Conservation (phyloP, 2,329 filamentous ascomycete genomes). For the Diaporthe eres region DNA sequence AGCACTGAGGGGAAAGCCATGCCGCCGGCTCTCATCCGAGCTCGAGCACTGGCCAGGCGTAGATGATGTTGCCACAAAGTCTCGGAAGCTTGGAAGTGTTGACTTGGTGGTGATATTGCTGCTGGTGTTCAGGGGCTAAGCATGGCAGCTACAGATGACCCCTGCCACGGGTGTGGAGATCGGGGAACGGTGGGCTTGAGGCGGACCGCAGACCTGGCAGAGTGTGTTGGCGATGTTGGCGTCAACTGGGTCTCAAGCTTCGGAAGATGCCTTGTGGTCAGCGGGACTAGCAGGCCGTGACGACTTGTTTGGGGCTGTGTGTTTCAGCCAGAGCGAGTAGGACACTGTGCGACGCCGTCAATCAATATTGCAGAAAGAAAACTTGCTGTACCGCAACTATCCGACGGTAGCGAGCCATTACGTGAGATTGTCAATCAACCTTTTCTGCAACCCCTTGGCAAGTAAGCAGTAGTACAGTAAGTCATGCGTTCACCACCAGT, state of each 20-base stretch:
- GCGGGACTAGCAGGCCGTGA: conserved; percentile 15
- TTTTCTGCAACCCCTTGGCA: conserved; percentile 11
- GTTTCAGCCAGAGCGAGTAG: conserved; percentile 31
- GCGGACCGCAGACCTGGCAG: not conserved
- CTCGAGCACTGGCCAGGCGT: conserved; percentile 13
- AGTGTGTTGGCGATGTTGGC: not conserved
- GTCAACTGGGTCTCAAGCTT: conserved; percentile 1
- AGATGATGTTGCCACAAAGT: not conserved
- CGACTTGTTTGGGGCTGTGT: conserved; percentile 36
- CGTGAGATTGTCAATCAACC: conserved; percentile 14
- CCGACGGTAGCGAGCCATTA: conserved; percentile 29
- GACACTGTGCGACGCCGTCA: conserved; percentile 15
- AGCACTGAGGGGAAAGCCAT: not conserved
- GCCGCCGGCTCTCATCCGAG: not conserved
- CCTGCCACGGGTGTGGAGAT: not conserved
- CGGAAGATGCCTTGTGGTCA: conserved; percentile 24
- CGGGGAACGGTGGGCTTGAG: not conserved
- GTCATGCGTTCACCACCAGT: not conserved
- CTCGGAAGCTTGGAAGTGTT: not conserved
- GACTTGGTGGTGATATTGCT: not conserved
- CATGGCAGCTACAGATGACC: not conserved
- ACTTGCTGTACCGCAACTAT: not conserved
- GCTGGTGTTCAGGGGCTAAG: not conserved
- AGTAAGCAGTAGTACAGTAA: not conserved
- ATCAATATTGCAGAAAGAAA: not conserved